These are phyloP conservation scores for Flaveria robusta DNA, from an alignment of 129 eudicot genomes.

Conservation along the genomic window DNA sequence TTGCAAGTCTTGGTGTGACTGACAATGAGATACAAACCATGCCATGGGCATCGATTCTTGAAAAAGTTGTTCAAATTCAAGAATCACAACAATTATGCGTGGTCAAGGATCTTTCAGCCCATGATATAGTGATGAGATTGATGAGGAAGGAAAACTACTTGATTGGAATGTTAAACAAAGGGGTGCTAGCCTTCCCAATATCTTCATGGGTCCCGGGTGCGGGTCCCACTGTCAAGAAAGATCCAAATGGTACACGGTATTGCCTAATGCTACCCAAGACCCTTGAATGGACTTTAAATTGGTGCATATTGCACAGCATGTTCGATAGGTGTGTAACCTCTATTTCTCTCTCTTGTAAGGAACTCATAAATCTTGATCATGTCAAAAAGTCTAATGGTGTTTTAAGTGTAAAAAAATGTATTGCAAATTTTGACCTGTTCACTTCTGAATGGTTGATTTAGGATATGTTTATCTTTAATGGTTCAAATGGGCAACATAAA, in stretches of 20 bases:
- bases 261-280: constrained; percentile 79
- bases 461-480: background rate
- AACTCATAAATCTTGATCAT: background rate
- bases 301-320: constrained; percentile 92
- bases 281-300: constrained; percentile 90
- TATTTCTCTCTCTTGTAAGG: background rate
- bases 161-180: constrained; percentile 92
- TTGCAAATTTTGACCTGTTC: background rate
- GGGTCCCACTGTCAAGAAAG: constrained; percentile 56
- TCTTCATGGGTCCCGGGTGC: constrained; percentile 83
- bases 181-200: constrained; percentile 80
- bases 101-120: constrained; percentile 85
- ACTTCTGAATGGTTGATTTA: background rate
- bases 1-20: constrained; percentile 71
- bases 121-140: constrained; percentile 78
- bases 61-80: constrained; percentile 66
- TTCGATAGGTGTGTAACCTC: constrained; percentile 47
- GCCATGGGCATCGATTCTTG: constrained; percentile 83
- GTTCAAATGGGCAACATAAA: background rate
- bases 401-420: background rate
- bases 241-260: constrained; percentile 44
- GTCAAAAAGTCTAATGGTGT: background rate
- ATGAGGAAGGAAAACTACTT: constrained; percentile 92
- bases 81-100: constrained; percentile 57
- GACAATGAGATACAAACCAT: constrained; percentile 83